phyloP scores from a whole-genome alignment of 2,329 filamentous ascomycete species.

The Pseudocercospora macadamiae region DNA sequence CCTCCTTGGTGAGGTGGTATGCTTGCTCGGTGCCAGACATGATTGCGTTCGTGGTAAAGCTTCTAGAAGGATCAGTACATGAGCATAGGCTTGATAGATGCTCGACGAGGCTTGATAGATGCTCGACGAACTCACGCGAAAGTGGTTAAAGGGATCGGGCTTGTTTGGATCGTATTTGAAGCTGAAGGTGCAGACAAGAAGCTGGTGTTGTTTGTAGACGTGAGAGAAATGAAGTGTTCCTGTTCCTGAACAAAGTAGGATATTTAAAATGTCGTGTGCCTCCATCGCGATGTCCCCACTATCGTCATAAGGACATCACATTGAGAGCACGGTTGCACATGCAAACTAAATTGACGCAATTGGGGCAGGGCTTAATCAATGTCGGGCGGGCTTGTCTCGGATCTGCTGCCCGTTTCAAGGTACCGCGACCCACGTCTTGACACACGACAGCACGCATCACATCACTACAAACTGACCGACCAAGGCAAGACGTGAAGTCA shows the following conservation, averaged over 20 bases:
- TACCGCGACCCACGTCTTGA: not conserved
- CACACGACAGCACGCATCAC: not conserved
- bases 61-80: too few species aligned
- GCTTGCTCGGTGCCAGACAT: slow-evolving; percentile 44
- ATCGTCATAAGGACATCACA: not conserved
- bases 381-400: too few species aligned
- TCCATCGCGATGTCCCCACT: not conserved
- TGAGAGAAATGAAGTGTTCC: not conserved
- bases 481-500: slow-evolving; percentile 28
- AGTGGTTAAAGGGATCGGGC: not conserved
- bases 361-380: not conserved
- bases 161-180: not conserved
- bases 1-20: slow-evolving; percentile 54
- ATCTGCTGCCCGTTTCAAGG: not conserved
- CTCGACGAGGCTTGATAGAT: too few species aligned
- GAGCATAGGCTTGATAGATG: not conserved
- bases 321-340: not conserved
- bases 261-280: not conserved
- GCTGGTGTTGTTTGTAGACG: not conserved
- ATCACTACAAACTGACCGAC: not conserved
- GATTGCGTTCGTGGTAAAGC: too few species aligned
- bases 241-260: not conserved
- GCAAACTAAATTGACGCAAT: not conserved
- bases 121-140: not conserved
- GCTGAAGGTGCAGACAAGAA: not conserved